A percentile compares a stretch with the other conserved stretches of the same genome.
Conservation (phyloP, 345 rosid genomes). For the Pugionium dolabratum region DNA sequence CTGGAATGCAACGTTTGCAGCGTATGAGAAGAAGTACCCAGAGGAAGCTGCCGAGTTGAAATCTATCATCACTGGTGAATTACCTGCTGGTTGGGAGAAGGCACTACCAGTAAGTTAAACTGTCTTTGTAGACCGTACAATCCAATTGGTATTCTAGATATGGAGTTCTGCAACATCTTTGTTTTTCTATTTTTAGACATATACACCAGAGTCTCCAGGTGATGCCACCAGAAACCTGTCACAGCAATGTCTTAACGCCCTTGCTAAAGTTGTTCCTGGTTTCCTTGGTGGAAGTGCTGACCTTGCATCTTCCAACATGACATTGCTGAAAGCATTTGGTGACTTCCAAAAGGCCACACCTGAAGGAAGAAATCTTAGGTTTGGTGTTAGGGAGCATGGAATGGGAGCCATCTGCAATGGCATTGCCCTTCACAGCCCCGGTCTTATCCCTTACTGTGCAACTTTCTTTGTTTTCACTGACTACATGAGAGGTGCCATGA, state of each 20-base stretch:
- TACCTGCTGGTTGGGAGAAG: slow-evolving; percentile 93
- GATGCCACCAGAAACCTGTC: slow-evolving; percentile 97
- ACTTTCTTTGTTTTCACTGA: slow-evolving; percentile 99
- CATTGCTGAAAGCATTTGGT: slow-evolving; percentile 81
- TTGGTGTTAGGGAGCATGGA: slow-evolving; percentile 96
- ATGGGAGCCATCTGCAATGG: slow-evolving; percentile 99
- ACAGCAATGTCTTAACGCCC: slow-evolving; percentile 84
- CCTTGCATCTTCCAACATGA: slow-evolving; percentile 99
- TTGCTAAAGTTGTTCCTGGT: slow-evolving; percentile 79
- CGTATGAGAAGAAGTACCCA: slow-evolving; percentile 79
- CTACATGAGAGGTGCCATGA: slow-evolving; percentile 99
- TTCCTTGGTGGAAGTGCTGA: slow-evolving; percentile 98
- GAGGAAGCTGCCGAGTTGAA: slow-evolving; percentile 95
- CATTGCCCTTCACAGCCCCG: slow-evolving; percentile 88
- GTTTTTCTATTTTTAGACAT: slow-evolving; percentile 53
- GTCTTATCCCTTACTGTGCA: slow-evolving; percentile 93
- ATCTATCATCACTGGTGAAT: slow-evolving; percentile 69
- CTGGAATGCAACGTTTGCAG: slow-evolving; percentile 86
- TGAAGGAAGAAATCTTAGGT: slow-evolving; percentile 84
- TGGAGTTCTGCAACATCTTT: background rate
- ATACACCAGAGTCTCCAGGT: slow-evolving; percentile 83
- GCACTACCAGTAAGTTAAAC: slow-evolving; percentile 78
- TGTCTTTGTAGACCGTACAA: background rate
- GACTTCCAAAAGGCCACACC: slow-evolving; percentile 93
- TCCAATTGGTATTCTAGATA: background rate